A percentile compares a stretch with the other conserved stretches of the same genome.
Evolutionary conservation across 371 early-diverging fungal species (phyloP).

Genomic region (Gilbertella persicaria): DNA sequence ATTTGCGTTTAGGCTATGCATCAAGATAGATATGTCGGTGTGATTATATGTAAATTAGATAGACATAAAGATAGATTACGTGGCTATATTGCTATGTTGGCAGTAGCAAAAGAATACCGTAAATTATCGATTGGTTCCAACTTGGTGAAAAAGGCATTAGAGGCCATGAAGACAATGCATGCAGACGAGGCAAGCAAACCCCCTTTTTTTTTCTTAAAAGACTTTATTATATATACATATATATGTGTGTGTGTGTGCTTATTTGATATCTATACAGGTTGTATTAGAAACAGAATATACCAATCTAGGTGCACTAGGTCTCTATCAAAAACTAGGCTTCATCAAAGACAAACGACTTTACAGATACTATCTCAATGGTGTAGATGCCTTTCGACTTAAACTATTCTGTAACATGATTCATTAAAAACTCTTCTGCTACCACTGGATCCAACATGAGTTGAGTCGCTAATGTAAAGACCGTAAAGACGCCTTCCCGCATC

Average conservation of each 20-base stretch:
- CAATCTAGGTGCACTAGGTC: constrained; percentile 80
- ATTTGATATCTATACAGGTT: too few species aligned
- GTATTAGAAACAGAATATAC: constrained; percentile 93
- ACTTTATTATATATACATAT: neutral
- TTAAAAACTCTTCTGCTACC: constrained; percentile 26
- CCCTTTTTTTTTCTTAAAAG: neutral
- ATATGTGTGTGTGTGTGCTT: too few species aligned
- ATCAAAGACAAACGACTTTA: constrained; percentile 88
- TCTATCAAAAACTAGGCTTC: constrained; percentile 94
- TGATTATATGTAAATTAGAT: constrained; percentile 90
- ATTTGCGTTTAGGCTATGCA: constrained; percentile 56
- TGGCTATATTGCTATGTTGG: constrained; percentile 98
- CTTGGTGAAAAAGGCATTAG: constrained; percentile 74
- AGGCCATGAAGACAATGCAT: constrained; percentile 71
- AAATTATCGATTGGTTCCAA: constrained; percentile 79
- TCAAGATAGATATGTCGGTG: constrained; percentile 73
- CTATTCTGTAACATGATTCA: constrained; percentile 64
- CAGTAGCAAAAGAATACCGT: constrained; percentile 77
- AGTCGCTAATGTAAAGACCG: constrained; percentile 36
- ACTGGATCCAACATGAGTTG: constrained; percentile 35
- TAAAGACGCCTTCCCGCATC: constrained; percentile 39
- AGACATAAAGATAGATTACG: constrained; percentile 67
- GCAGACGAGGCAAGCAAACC: constrained; percentile 92
- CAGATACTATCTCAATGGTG: constrained; percentile 92
- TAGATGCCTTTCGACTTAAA: constrained; percentile 90